These are phyloP conservation scores for Vitis labrusca DNA, from an alignment of 164 flowering plant species.

Conservation along the genomic window DNA sequence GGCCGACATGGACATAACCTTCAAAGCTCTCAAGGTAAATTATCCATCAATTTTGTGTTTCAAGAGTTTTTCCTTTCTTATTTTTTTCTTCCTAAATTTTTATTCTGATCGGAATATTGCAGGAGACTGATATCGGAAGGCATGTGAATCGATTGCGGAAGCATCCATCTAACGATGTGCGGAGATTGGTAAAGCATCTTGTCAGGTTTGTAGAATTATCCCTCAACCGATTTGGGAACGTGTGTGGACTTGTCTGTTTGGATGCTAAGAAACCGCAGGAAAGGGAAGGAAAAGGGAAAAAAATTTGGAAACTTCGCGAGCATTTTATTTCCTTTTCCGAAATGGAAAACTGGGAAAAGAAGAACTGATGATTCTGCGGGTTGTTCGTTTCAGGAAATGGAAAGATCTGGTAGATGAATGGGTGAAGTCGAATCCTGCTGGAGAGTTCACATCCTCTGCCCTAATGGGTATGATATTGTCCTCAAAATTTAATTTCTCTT, in stretches of 20 bases:
- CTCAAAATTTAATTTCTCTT: neutral
- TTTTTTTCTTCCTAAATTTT: neutral
- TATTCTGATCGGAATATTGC: neutral
- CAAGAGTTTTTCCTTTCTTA: neutral
- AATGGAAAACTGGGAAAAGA: neutral
- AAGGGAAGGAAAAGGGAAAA: too few species aligned
- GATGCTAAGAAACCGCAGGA: too few species aligned
- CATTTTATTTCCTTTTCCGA: neutral
- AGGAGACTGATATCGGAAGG: conserved; percentile 95
- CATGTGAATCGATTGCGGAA: conserved; percentile 76
- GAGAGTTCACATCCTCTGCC: conserved; percentile 40
- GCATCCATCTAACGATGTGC: conserved; percentile 66
- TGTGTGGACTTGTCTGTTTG: too few species aligned
- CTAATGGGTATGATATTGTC: conserved; percentile 35
- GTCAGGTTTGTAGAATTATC: conserved; percentile 56
- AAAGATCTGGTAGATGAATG: conserved; percentile 92
- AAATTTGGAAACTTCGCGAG: too few species aligned
- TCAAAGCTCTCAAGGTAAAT: conserved; percentile 78
- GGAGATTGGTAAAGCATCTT: conserved; percentile 78
- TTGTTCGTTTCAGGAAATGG: conserved; percentile 72
- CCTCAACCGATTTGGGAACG: too few species aligned
- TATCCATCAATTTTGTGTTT: neutral
- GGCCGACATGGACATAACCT: conserved; percentile 94
- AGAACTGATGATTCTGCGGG: neutral
- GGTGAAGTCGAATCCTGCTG: conserved; percentile 61